phyloP scores from a whole-genome alignment of 1,139 yeast genomes.

The Scheffersomyces insectosa region DNA sequence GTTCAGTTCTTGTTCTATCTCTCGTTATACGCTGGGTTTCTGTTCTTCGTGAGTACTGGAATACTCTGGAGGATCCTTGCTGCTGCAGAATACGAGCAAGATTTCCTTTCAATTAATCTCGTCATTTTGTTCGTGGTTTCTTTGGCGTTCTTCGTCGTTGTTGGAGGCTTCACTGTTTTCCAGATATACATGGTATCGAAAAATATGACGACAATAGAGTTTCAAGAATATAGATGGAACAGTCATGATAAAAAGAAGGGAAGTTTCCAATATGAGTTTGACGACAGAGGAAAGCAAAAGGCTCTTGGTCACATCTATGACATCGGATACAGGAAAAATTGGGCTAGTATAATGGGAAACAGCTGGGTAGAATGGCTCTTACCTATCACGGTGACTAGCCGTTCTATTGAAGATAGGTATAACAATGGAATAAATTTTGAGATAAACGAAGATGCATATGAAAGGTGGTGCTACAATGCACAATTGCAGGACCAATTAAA shows the following conservation, averaged over 20 bases:
- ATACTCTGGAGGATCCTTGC: conserved; percentile 54
- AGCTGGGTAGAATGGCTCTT: conserved; percentile 66
- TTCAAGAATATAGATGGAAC: conserved; percentile 53
- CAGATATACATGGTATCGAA: conserved; percentile 57
- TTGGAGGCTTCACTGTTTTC: conserved; percentile 58
- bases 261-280: conserved; percentile 37
- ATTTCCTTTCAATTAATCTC: conserved; percentile 58
- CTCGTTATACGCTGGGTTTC: conserved; percentile 44
- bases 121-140: conserved; percentile 62
- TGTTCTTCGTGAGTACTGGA: conserved; percentile 38
- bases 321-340: conserved; percentile 62
- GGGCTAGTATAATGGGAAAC: conserved; percentile 73
- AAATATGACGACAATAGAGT: conserved; percentile 83
- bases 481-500: conserved; percentile 50
- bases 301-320: conserved; percentile 70
- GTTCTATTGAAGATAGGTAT: conserved; percentile 23
- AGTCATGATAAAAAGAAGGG: conserved; percentile 26
- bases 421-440: conserved; percentile 55
- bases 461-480: conserved; percentile 42
- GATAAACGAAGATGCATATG: conserved; percentile 45
- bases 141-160: conserved; percentile 62
- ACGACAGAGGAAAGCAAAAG: conserved; percentile 24
- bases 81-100: conserved; percentile 34
- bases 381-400: conserved; percentile 48
- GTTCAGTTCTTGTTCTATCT: conserved; percentile 70